Evolutionary conservation across 75 land plant genomes (phyloP).

Genomic region (Chamaecyparis obtusa): DNA sequence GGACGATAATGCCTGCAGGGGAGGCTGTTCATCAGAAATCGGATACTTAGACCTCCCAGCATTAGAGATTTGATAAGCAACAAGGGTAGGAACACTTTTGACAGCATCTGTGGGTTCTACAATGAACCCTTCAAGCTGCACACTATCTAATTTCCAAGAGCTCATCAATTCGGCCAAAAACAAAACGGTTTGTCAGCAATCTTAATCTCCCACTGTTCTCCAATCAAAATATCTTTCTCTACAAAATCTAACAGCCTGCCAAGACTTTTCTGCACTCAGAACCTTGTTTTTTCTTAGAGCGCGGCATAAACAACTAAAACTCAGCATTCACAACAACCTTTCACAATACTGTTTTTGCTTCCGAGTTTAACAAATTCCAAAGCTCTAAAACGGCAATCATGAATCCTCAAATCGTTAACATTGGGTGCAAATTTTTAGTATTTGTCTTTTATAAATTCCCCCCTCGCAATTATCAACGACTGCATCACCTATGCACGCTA

Average conservation of each 20-base stretch:
- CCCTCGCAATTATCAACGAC: too few species aligned
- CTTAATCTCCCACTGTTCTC: neutral
- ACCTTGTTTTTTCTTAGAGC: neutral
- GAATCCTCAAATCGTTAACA: neutral
- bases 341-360: neutral
- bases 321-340: neutral
- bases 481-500: too few species aligned
- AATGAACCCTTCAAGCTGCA: neutral
- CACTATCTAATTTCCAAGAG: neutral
- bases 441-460: too few species aligned
- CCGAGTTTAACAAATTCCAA: neutral
- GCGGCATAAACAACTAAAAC: neutral
- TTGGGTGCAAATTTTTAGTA: too few species aligned
- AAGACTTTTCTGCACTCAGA: neutral
- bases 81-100: neutral
- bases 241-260: neutral
- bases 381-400: neutral
- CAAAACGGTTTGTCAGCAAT: neutral
- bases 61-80: neutral
- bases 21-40: neutral
- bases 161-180: neutral
- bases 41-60: neutral
- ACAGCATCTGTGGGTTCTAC: neutral
- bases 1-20: neutral
- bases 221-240: neutral